Base-by-base conservation (phyloP, 1,139 yeast genomes). In the Saccharomyces hybrid region DNA sequence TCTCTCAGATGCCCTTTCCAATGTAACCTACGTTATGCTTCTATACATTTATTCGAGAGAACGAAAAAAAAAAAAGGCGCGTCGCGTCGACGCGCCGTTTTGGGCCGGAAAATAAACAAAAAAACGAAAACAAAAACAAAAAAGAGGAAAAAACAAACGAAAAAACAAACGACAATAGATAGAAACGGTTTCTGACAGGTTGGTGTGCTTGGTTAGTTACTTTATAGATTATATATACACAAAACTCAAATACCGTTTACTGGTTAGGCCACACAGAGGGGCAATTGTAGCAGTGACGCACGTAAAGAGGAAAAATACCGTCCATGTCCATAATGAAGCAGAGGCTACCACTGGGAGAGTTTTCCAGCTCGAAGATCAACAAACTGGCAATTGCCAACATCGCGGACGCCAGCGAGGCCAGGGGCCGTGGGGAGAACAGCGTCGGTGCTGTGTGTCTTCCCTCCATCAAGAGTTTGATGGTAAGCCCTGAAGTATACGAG, bases 1-100 rank as follows among this genome's bases (percentile, higher is more conserved):
- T 71, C 16, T 59, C 58, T 2, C 58, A 63, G 24, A 64, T 73
- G 60, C 60, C 66, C 42, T 73, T 73, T 60, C 75, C 75, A 14
- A 57, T 72, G 60, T 66, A 59, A 50, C 4, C 26, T 24, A 21
- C 11, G 26, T 9, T 42, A 26, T 44, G 6, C 16, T 4, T 32
- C 11, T 7, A 19, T 34, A 0, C 11, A 24, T 21, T 49, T n/a
- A 49, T 14, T 47, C 27, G 4, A 38, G 9, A n/a, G n/a, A n/a
- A 48, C n/a, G 16, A 14, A 48, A 26, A 48, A 19, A 29, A 48
- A 29, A 48, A 24, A 27, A 32, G 49, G 27, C 44, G 44, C 44
- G 44, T 38, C 44, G 24, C 12, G 12, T 7, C 6, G 44, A 38
- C 44, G 44, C 44, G 44, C 55, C 52, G 19, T 28, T 50, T 57